These are phyloP conservation scores for Cryphonectria naterciae DNA, from an alignment of 2,329 filamentous ascomycete species.

Conservation along the genomic window DNA sequence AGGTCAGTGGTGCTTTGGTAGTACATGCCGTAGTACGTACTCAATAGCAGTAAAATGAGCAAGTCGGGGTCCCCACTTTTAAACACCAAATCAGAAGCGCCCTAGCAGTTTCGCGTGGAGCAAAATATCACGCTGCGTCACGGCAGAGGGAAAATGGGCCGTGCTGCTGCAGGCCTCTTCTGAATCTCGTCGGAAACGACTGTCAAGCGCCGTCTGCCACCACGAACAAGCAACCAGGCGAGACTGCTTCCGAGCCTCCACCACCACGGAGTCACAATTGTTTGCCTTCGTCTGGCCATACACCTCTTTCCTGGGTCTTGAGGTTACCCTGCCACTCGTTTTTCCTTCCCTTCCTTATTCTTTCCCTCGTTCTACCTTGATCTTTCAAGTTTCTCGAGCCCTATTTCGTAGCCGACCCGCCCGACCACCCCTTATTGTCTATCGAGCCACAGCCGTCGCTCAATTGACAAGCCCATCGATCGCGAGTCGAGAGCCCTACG, in stretches of 20 bases:
- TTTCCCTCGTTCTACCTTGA: slow-evolving; percentile 14
- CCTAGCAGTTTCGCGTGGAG: slow-evolving; percentile 14
- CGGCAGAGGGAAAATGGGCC: slow-evolving; percentile 18
- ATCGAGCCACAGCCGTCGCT: slow-evolving; percentile 6
- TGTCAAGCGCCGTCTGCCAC: background rate
- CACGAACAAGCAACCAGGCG: background rate
- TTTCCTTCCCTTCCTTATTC: slow-evolving; percentile 10
- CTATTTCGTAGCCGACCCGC: background rate
- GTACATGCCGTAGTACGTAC: background rate
- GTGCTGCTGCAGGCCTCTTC: slow-evolving; percentile 21
- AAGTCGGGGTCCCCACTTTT: background rate
- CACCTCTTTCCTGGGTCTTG: slow-evolving; percentile 19
- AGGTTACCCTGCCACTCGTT: slow-evolving; percentile 25
- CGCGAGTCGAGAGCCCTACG: slow-evolving; percentile 17
- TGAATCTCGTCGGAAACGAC: slow-evolving; percentile 3
- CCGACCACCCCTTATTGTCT: slow-evolving; percentile 3
- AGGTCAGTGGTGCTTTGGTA: background rate
- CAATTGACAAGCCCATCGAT: slow-evolving; percentile 17
- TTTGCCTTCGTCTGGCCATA: slow-evolving; percentile 15
- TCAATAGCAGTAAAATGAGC: slow-evolving; percentile 17
- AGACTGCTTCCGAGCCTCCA: slow-evolving; percentile 5
- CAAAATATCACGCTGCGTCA: slow-evolving; percentile 24
- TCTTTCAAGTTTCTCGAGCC: slow-evolving; percentile 10
- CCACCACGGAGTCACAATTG: slow-evolving; percentile 19
- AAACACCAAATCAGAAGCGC: slow-evolving; percentile 10